Evolutionary conservation across 495 filamentous ascomycete genomes (phyloP), one percentile per base, ranked within the genome.

Genomic region (Xylaria acuta): DNA sequence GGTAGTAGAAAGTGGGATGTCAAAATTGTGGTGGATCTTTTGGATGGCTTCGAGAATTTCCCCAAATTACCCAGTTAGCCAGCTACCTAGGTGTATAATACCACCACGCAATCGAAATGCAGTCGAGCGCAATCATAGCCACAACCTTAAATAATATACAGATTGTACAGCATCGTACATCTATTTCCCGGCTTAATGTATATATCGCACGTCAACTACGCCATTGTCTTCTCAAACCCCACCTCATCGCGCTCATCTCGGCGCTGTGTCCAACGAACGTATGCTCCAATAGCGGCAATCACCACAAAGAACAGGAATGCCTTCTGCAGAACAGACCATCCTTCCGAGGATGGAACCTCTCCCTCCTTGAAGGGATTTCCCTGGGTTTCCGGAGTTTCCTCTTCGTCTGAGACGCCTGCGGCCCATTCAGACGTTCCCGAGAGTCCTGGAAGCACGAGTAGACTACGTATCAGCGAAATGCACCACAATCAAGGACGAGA

Each of bases 291-390:
- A 18, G 77, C 79, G 8, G 66, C 77, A 3, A 83, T 56, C 47
- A 86, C 76, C 45, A 82, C 73, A 62, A 77, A 75, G 62, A 86
- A 82, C 56, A 85, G 69, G 40, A 81, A 71, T 16, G 76, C 78
- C 79, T 83, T 83, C 69, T 79, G 76, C 49, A 78, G 11, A 62
- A 82, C 56, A 14, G 76, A 76, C 77, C 77, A 83, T 25, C 75
- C 76, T 2, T 77, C 80, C 20, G 72, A 75, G 34, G 43, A 58
- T 36, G 67, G 22, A 7, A 71, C 76, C 25, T 67, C 67, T 25
- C 68, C 64, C 51, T 67, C 71, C 11, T 45, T 64, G 62, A 73
- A 74, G 27, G 69, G 71, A 69, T 69, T 75, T 38, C 27, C 27
- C 30, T 18, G 27, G 8, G 27, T 40, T 1, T 14, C 45, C 18